Conservation (phyloP, 805 yeast species). For the Wickerhamiella vanderwaltii region DNA sequence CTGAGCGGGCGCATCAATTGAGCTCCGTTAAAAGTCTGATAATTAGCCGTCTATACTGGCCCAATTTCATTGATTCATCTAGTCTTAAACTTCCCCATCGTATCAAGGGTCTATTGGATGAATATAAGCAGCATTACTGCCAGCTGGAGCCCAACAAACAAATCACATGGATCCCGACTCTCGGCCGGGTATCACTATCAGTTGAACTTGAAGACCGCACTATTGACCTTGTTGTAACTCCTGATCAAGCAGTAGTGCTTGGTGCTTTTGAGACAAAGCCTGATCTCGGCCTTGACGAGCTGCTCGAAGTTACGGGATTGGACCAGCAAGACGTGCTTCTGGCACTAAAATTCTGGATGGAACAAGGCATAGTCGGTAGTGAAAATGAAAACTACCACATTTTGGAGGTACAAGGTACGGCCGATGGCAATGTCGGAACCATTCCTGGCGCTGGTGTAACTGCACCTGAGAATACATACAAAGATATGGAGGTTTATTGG, state of each 20-base stretch:
- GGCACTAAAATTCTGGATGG: slow-evolving; percentile 51
- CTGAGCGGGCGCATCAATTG: slow-evolving; percentile 15
- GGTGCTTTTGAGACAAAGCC: slow-evolving; percentile 32
- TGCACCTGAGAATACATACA: slow-evolving; percentile 13
- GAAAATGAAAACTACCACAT: slow-evolving; percentile 32
- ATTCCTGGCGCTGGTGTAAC: neutral
- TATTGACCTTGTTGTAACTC: slow-evolving; percentile 39
- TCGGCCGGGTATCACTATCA: slow-evolving; percentile 52
- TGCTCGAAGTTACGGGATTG: slow-evolving; percentile 34
- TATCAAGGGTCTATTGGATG: slow-evolving; percentile 29
- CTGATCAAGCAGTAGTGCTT: slow-evolving; percentile 59
- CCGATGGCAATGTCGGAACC: slow-evolving; percentile 4
- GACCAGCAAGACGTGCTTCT: slow-evolving; percentile 30
- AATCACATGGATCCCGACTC: slow-evolving; percentile 42
- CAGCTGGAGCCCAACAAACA: slow-evolving; percentile 43
- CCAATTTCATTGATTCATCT: slow-evolving; percentile 31
- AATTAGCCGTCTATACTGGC: slow-evolving; percentile 77
- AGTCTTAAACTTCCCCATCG: slow-evolving; percentile 38
- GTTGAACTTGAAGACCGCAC: slow-evolving; percentile 41
- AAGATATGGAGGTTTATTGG: slow-evolving; percentile 32
- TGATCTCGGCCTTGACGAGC: slow-evolving; percentile 26
- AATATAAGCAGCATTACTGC: slow-evolving; percentile 36
- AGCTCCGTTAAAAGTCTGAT: slow-evolving; percentile 41
- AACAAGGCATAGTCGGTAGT: slow-evolving; percentile 40
- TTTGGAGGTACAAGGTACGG: slow-evolving; percentile 29